phyloP scores from a whole-genome alignment of 2,329 filamentous ascomycete genomes.

The Mycosphaerella sp. region DNA sequence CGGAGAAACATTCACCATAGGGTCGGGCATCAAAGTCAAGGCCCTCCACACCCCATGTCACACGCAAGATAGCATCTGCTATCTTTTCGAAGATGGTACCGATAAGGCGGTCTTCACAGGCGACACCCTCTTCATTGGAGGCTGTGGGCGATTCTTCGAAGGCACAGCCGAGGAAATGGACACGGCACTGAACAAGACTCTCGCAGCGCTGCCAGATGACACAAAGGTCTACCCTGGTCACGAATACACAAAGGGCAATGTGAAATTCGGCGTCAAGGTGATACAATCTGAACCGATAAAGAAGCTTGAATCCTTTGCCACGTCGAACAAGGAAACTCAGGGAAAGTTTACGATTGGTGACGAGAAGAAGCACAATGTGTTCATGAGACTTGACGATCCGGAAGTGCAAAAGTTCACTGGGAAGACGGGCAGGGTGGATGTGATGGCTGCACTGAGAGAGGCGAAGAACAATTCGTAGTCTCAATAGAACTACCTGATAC shows the following conservation, averaged over 20 bases:
- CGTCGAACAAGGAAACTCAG: slow-evolving; percentile 78
- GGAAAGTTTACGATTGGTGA: slow-evolving; percentile 95
- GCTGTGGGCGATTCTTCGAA: slow-evolving; percentile 95
- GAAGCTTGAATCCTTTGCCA: slow-evolving; percentile 69
- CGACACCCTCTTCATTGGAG: slow-evolving; percentile 91
- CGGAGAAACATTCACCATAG: slow-evolving; percentile 73
- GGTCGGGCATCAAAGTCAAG: slow-evolving; percentile 70
- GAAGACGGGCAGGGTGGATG: slow-evolving; percentile 69
- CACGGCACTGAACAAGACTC: slow-evolving; percentile 77
- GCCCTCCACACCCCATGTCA: slow-evolving; percentile 96
- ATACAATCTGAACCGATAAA: slow-evolving; percentile 68
- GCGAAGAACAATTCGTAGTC: slow-evolving; percentile 65
- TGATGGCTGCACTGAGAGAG: slow-evolving; percentile 79
- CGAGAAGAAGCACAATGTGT: slow-evolving; percentile 96
- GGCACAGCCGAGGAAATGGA: slow-evolving; percentile 88
- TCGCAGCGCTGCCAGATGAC: slow-evolving; percentile 76
- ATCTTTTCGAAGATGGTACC: slow-evolving; percentile 73
- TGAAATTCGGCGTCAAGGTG: slow-evolving; percentile 77
- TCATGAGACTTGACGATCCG: slow-evolving; percentile 84
- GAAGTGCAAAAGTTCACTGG: slow-evolving; percentile 78
- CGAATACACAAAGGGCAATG: slow-evolving; percentile 96
- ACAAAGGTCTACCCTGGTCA: slow-evolving; percentile 93
- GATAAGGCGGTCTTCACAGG: slow-evolving; percentile 85
- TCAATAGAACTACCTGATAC: too few species aligned
- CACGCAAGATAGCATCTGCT: slow-evolving; percentile 98